A percentile compares a stretch with the other conserved stretches of the same genome.
Conservation (phyloP, 2,329 filamentous ascomycete species). For the Basipetospora chlamydospora region DNA sequence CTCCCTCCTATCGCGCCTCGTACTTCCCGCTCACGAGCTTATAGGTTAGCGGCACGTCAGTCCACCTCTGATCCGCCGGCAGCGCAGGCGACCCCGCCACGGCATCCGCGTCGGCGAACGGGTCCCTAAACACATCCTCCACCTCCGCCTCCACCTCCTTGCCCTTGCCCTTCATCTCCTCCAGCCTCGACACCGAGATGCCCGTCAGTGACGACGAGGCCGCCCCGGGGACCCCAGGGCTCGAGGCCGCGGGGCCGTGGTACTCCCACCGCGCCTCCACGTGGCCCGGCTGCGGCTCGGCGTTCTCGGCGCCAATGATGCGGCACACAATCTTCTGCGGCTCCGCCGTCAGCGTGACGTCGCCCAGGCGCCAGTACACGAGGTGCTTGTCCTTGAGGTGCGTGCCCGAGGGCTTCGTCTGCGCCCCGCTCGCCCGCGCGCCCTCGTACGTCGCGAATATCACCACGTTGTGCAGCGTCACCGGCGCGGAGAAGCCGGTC, state of each 20-base stretch:
- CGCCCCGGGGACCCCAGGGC: no score
- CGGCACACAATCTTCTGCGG: conserved; percentile 70
- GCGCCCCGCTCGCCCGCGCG: conserved; percentile 47
- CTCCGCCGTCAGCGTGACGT: conserved; percentile 52
- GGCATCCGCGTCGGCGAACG: conserved; percentile 45
- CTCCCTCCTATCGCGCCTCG: conserved; percentile 22
- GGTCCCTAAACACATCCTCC: no score
- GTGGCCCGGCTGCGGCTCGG: conserved; percentile 56
- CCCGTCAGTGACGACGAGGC: conserved; percentile 35
- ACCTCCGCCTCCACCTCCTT: conserved; percentile 29
- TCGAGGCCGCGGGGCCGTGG: conserved; percentile 14
- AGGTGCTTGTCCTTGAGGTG: conserved; percentile 63
- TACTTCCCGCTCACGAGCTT: conserved; percentile 68
- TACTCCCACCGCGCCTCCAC: conserved; percentile 76
- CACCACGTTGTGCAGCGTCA: conserved; percentile 54
- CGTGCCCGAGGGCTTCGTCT: conserved; percentile 67
- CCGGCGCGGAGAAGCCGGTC: conserved; percentile 29
- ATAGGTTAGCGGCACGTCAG: conserved; percentile 47
- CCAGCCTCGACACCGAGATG: conserved; percentile 47
- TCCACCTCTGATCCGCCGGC: conserved; percentile 37
- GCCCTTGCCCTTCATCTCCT: conserved; percentile 35
- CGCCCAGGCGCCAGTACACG: conserved; percentile 68
- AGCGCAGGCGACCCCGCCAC: conserved; percentile 9
- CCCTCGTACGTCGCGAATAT: conserved; percentile 60
- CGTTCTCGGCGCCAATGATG: conserved; percentile 57